Conservation (phyloP, 2,329 filamentous ascomycete species). For the Clonostachys rhizophaga region DNA sequence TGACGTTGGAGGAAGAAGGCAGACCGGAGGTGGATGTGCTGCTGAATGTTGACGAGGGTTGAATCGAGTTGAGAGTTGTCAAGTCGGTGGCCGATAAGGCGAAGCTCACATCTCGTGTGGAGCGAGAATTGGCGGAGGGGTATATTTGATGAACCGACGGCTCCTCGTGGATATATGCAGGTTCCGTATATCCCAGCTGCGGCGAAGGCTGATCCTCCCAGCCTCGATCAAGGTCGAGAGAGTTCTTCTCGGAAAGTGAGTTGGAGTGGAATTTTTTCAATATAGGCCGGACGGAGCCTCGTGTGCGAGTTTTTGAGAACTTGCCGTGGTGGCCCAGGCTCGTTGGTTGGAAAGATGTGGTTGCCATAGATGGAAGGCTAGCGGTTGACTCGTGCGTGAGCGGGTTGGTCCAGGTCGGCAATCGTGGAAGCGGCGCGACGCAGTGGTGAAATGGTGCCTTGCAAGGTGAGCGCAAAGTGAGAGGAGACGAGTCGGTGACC, state of each 20-base stretch:
- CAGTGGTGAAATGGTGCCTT: too few relatives aligned
- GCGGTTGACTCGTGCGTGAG: too few relatives aligned
- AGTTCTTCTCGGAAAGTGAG: slow-evolving; percentile 54
- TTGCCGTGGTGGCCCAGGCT: not conserved
- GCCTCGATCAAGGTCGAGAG: slow-evolving; percentile 55
- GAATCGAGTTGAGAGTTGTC: not conserved
- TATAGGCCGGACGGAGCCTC: slow-evolving; percentile 54
- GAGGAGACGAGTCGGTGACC: too few relatives aligned
- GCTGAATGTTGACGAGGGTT: not conserved
- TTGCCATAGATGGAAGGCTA: not conserved
- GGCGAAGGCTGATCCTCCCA: slow-evolving; percentile 47
- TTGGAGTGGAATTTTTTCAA: slow-evolving; percentile 47
- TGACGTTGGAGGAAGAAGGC: not conserved
- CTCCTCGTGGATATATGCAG: slow-evolving; percentile 6
- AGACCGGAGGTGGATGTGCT: not conserved
- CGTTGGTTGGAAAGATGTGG: not conserved
- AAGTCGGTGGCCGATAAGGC: slow-evolving; percentile 29
- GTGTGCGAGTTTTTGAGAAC: slow-evolving; percentile 37
- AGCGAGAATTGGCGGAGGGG: slow-evolving; percentile 7
- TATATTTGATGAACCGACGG: slow-evolving; percentile 7
- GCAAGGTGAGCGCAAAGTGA: too few relatives aligned
- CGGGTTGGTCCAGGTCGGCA: too few relatives aligned
- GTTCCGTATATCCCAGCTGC: slow-evolving; percentile 16
- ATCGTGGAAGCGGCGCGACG: too few relatives aligned
- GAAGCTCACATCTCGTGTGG: slow-evolving; percentile 39